Evolutionary conservation across 805 yeast genomes (phyloP), one percentile per base, ranked within the genome.

Genomic region (Sugiyamaella floridensis): DNA sequence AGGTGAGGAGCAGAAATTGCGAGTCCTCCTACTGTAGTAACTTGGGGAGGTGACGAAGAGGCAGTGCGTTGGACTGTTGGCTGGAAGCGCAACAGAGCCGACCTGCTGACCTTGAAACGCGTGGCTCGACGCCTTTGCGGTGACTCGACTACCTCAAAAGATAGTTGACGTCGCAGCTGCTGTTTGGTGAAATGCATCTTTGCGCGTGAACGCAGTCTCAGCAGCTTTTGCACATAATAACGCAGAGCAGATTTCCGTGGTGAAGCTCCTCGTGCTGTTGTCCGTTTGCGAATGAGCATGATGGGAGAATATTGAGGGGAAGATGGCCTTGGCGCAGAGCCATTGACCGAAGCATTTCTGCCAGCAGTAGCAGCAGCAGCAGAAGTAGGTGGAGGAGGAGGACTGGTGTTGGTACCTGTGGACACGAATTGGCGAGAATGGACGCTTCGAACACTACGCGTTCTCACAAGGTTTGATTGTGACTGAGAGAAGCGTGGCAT

Each of bases 81-180:
- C 4, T 41, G 41, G 34, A 57, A 18, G 34, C 44, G 50, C 19
- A 57, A 16, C n/a, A 57, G 50, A 26, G 56, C 53, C 41, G 49
- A 26, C 2, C 51, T 26, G 42, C 47, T 53, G 52, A 57, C 32
- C 29, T 51, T 48, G 44, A 48, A 57, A 9, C 50, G 43, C n/a
- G 52, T 15, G 11, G 34, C 26, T 16, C 44, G 42, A 2, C 43
- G 41, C 10, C 46, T 20, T 15, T 46, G 40, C 1, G 60, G 54
- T 6, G 54, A 47, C 14, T 55, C 56, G 2, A 45, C 29, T n/a
- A 57, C 50, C 32, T 55, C 58, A 40, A 57, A 57, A 2, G 60
- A 57, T 26, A 50, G 42, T 50, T 57, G 54, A 8, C 54, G 46
- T 19, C 29, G 26, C 26, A 57, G 53, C 12, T 51, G 48, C 14